These are phyloP conservation scores for Cyphellophora europaea DNA, from an alignment of 2,329 filamentous ascomycete species.

Conservation along the genomic window DNA sequence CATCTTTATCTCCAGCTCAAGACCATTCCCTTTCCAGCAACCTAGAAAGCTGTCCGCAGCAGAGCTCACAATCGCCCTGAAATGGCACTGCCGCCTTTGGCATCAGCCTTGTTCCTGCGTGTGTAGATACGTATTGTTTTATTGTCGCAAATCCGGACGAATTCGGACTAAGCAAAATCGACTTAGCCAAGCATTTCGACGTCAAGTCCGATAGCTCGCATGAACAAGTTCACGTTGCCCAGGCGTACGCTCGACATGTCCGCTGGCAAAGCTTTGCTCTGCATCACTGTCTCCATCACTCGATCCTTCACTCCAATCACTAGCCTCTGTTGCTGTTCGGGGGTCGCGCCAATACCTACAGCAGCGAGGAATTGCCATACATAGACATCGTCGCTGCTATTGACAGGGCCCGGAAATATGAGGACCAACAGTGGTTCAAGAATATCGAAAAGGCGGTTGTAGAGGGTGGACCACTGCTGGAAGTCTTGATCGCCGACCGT, in stretches of 20 bases:
- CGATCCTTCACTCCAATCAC: slow-evolving; percentile 95
- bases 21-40: too few species aligned
- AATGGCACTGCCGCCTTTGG: too few species aligned
- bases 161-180: too few species aligned
- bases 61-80: too few species aligned
- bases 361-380: slow-evolving; percentile 97
- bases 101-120: too few species aligned
- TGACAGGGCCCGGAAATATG: slow-evolving; percentile 87
- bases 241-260: slow-evolving; percentile 77
- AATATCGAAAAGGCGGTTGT: slow-evolving; percentile 77
- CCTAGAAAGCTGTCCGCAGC: too few species aligned
- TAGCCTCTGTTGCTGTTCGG: slow-evolving; percentile 88
- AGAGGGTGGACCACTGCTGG: slow-evolving; percentile 74
- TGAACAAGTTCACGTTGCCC: slow-evolving; percentile 93
- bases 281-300: slow-evolving; percentile 86
- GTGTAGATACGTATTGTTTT: too few species aligned
- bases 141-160: too few species aligned
- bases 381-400: slow-evolving; percentile 84
- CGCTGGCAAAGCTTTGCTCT: slow-evolving; percentile 79
- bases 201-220: slow-evolving; percentile 97
- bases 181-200: slow-evolving; percentile 61
- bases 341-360: slow-evolving; percentile 84
- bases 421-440: slow-evolving; percentile 74
- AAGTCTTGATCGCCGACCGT: slow-evolving; percentile 62
- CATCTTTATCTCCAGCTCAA: too few species aligned